These are phyloP conservation scores for Pyrrhoderma noxium DNA, from an alignment of 1,284 basidiomycete genomes.

Conservation along the genomic window DNA sequence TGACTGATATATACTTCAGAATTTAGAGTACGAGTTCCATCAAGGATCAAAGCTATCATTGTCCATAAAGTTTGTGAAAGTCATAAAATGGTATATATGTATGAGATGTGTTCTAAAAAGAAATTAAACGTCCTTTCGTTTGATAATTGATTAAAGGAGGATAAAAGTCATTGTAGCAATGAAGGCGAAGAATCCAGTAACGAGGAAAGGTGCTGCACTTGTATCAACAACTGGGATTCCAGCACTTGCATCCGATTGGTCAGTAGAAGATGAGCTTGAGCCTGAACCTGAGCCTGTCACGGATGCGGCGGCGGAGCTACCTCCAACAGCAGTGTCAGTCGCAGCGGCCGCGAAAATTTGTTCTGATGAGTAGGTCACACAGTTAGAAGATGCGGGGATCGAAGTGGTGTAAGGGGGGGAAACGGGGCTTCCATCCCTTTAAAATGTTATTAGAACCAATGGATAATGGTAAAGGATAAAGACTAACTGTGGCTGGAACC, in stretches of 20 bases:
- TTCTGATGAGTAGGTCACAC: conserved; percentile 29
- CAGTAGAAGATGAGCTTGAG: not conserved
- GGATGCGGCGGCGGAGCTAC: conserved; percentile 10
- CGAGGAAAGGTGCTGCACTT: conserved; percentile 11
- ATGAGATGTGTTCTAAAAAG: too few relatives aligned
- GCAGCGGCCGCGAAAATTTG: conserved; percentile 28
- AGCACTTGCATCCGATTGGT: too few relatives aligned
- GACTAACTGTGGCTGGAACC: conserved; percentile 16
- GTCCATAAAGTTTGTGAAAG: too few relatives aligned
- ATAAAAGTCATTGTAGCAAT: conserved; percentile 16
- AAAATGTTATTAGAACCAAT: not conserved
- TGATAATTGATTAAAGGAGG: conserved; percentile 14
- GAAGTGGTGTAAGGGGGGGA: conserved; percentile 30
- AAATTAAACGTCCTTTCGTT: too few relatives aligned
- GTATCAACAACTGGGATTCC: not conserved
- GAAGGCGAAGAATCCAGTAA: conserved; percentile 10
- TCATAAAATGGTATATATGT: too few relatives aligned
- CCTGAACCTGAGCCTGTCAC: conserved; percentile 4
- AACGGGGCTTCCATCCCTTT: not conserved
- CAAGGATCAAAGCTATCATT: too few relatives aligned
- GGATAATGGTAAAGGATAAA: not conserved
- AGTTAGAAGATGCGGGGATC: conserved; percentile 30
- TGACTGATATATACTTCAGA: too few relatives aligned
- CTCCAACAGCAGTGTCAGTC: conserved; percentile 17
- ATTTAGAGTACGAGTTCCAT: too few relatives aligned